Percentiles rank a stretch among this genome's conserved stretches.
Conservation (phyloP, 352 stramenopile species). For the Globisporangium spinosum region DNA sequence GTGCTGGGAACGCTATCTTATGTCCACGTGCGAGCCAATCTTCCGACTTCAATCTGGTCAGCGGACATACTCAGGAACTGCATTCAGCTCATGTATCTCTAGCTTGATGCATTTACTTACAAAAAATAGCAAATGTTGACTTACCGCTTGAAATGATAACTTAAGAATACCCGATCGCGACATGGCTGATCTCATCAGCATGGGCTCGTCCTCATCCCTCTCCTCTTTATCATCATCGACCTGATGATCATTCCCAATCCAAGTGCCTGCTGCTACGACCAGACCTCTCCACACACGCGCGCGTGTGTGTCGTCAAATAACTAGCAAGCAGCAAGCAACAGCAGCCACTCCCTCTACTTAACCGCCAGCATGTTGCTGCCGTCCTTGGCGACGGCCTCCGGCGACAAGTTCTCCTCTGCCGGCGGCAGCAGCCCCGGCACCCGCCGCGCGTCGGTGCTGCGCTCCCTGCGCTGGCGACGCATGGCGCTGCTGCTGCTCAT, state of each 20-base stretch:
- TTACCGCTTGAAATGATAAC: neutral
- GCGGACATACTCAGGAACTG: no score
- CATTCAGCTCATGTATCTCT: neutral
- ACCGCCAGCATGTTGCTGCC: neutral
- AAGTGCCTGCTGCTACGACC: neutral
- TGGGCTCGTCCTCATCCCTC: neutral
- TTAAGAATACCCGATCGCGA: neutral
- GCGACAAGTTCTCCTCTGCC: conserved; percentile 2
- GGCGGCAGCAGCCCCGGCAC: conserved; percentile 16
- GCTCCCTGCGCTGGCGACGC: conserved; percentile 26
- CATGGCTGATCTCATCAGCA: neutral
- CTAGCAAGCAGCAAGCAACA: neutral
- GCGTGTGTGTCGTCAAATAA: neutral
- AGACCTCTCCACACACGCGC: neutral
- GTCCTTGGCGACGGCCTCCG: neutral
- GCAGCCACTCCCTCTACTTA: neutral
- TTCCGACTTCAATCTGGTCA: no score
- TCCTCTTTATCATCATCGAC: neutral
- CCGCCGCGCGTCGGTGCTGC: neutral
- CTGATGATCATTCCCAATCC: neutral
- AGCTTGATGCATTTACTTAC: neutral
- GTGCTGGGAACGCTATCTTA: no score
- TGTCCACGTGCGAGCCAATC: no score
- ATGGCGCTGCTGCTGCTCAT: conserved; percentile 14
- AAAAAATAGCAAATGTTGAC: neutral